Evolutionary conservation across 768 basidiomycete genomes (phyloP), one percentile per base, ranked within the genome.

Genomic region (Tylopilus sp.): DNA sequence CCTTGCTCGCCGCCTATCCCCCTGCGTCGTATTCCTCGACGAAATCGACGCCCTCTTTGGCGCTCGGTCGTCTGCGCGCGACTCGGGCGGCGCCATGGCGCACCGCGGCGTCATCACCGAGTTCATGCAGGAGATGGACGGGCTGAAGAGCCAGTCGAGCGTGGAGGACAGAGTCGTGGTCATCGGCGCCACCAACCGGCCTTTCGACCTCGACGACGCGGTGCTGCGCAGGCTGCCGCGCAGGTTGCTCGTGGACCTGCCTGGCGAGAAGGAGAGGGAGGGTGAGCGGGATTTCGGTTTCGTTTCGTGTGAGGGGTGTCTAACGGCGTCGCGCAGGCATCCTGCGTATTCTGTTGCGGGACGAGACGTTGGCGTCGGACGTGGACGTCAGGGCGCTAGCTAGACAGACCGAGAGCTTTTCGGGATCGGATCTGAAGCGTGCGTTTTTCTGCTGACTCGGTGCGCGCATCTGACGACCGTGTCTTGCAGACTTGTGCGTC

Each of bases 111-210:
- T 95, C 47, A 87, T 91, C 65, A 93, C 91, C 11, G 89, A 94
- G 69, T 92, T 92, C 68, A 92, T 94, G 90, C 89, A 91, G 65
- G 92, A 96, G 67, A 96, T 98, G 93, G 94, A 98, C 62, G 94
- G 94, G 3, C 73, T 98, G 53, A 88, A 84, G 66, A 81, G 88
- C 10, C 67, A 58, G 21, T 48, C 55, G 7, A 52, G 67, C 12
- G 80, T 79, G 57, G 88, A 92, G 49, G 84, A 89, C 57, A 83
- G 83, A 56, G 84, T 97, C 52, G 86, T 96, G 51, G 86, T 98
- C 45, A 92, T 98, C 47, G 94, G 95, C 36, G 94, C 94, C 2
- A 97, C 95, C 3, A 98, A 98, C 68, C 72, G 94, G 58, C 91
- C 91, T 1, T 93, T 92, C 62, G 91, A 93, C 63, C 73, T 93